phyloP scores from a whole-genome alignment of 176 grass and related monocot genomes.

The Otatea glauca region DNA sequence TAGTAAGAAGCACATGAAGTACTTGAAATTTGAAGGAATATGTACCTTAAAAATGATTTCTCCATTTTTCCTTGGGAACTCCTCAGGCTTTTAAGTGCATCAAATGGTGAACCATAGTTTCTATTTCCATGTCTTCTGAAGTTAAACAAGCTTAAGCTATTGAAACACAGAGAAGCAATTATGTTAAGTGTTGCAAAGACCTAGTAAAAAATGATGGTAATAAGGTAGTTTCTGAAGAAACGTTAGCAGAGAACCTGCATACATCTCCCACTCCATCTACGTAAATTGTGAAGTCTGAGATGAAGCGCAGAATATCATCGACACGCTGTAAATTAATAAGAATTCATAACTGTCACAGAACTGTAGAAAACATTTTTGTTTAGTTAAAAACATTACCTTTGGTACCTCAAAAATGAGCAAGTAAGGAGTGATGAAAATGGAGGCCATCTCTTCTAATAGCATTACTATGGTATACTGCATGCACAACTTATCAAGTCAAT shows the following conservation, averaged over 20 bases:
- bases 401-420: conserved; percentile 90
- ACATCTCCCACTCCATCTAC: conserved; percentile 95
- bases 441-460: conserved; percentile 97
- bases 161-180: conserved; percentile 43
- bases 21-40: background rate
- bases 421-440: conserved; percentile 90
- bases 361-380: conserved; percentile 9
- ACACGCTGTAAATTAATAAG: conserved; percentile 62
- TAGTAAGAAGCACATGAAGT: conserved; percentile 11
- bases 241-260: conserved; percentile 72
- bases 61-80: conserved; percentile 99
- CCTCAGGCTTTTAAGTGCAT: conserved; percentile 64
- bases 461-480: conserved; percentile 94
- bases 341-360: conserved; percentile 39
- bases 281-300: conserved; percentile 95
- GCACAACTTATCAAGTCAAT: conserved; percentile 19
- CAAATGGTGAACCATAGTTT: conserved; percentile 85
- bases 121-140: conserved; percentile 92
- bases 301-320: conserved; percentile 93
- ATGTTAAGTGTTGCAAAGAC: conserved; percentile 6
- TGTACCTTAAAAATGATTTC: conserved; percentile 98
- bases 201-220: background rate
- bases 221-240: conserved; percentile 43
- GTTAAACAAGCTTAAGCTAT: conserved; percentile 87
- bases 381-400: conserved; percentile 69